Base-by-base conservation (phyloP, 1,284 basidiomycete genomes). In the Leccinum subspadiceum region DNA sequence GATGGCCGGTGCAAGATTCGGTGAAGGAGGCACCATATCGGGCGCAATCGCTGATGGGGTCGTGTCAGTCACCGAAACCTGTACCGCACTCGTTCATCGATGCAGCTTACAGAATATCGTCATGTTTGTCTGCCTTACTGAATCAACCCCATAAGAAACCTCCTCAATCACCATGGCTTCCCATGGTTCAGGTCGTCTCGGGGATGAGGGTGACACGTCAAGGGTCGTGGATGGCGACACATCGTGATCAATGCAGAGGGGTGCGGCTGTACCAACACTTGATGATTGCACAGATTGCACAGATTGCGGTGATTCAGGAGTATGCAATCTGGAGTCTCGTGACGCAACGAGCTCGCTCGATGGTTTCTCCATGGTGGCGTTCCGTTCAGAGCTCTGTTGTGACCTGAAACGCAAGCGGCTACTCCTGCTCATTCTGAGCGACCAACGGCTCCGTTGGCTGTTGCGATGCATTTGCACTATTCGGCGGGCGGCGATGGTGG, bases 401-500 rank as follows among this genome's bases (percentile, higher is more conserved):
- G 53, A 49, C 9, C 37, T 17, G 10, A 55, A 37, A 54, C 33
- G 53, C 15, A 54, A 13, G 17, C 12, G 65, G 20, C 12, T 22
- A 8, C 13, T 17, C 4, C 15, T 50, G 10, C 5, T 56, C n/a
- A 44, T 15, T 15, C 31, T 52, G 39, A 56, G 37, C 2, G 56
- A 49, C 41, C 5, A 12, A 10, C 5, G 26, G 26, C 58, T 51
- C 3, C 49, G 67, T 5, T 58, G 58, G 10, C 46, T 62, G 6
- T 46, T 37, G 35, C 56, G 53, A 48, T 76, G 66, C 31, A 66
- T 76, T 56, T 73, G 73, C 51, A 69, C 62, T 3, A 82, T 67
- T 13, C 75, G 74, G 49, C 69, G 57, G 37, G 79, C 72, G 4
- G 83, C 80, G n/a, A 73, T 61, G 33, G 78, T 65, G 20, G 83